phyloP scores from a whole-genome alignment of 768 basidiomycete genomes.

The Mycena maculata region DNA sequence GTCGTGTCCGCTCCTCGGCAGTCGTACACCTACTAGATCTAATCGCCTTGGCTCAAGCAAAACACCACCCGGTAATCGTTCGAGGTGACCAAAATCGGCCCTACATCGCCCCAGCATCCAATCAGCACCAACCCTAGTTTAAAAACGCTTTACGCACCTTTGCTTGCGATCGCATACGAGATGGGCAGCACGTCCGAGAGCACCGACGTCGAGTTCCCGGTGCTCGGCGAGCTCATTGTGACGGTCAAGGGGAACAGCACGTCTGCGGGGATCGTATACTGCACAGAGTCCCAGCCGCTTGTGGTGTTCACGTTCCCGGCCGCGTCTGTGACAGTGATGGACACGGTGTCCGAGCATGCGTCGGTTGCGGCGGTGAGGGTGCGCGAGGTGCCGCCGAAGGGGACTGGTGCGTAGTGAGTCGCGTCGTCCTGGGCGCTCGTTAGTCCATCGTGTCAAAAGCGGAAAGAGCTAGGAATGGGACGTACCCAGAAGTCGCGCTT shows the following conservation, averaged over 20 bases:
- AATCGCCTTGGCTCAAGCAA: neutral
- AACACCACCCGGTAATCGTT: constrained; percentile 1
- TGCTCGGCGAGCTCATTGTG: neutral
- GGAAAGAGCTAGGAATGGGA: neutral
- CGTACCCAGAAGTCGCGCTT: neutral
- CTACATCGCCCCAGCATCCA: neutral
- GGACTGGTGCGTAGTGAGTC: neutral
- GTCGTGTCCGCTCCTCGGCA: too few relatives aligned
- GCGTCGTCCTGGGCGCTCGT: neutral
- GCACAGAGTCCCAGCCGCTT: neutral
- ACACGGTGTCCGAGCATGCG: neutral
- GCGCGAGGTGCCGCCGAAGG: neutral
- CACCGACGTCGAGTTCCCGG: neutral
- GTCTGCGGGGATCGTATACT: neutral
- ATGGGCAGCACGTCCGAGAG: neutral
- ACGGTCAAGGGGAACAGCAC: neutral
- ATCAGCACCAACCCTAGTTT: neutral
- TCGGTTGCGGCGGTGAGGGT: neutral
- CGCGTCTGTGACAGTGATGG: neutral
- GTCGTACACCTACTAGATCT: too few relatives aligned
- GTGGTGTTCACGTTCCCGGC: neutral
- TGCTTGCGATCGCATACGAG: neutral
- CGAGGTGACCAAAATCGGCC: neutral
- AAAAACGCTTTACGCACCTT: too few relatives aligned
- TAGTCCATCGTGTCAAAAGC: neutral